Conservation (phyloP, 768 basidiomycete genomes). For the Brasilioporus rufonigricans region DNA sequence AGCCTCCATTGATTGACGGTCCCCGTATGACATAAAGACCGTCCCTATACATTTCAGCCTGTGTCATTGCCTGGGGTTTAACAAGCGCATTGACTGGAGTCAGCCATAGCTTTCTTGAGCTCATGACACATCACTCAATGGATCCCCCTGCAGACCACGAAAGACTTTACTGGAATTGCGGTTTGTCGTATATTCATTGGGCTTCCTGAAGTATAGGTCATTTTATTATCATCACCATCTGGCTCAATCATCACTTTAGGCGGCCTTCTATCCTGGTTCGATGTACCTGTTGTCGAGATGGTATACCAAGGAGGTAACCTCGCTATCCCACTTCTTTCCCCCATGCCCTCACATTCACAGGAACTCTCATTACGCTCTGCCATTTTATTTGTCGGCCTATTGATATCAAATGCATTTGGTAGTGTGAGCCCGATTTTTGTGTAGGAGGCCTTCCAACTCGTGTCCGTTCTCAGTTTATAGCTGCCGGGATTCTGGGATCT, state of each 20-base stretch:
- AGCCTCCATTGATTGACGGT: too few relatives aligned
- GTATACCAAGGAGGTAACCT: conserved; percentile 44
- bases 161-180: conserved; percentile 52
- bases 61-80: conserved; percentile 61
- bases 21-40: too few relatives aligned
- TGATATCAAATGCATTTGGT: conserved; percentile 69
- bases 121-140: neutral
- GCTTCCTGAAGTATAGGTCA: conserved; percentile 46
- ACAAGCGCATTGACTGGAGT: conserved; percentile 65
- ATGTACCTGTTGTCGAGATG: conserved; percentile 49
- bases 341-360: conserved; percentile 24
- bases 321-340: neutral
- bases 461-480: conserved; percentile 48
- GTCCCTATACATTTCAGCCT: conserved; percentile 57
- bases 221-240: neutral
- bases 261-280: conserved; percentile 64
- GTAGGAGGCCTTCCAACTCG: neutral
- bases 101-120: neutral
- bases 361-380: conserved; percentile 67
- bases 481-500: conserved; percentile 64
- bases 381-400: conserved; percentile 54
- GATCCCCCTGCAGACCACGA: conserved; percentile 43
- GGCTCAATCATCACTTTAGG: conserved; percentile 24
- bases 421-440: conserved; percentile 39
- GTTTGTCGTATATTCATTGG: conserved; percentile 61